Evolutionary conservation across 495 filamentous ascomycete species (phyloP), one percentile per base, ranked within the genome.

Genomic region (Xylaria telfairii): DNA sequence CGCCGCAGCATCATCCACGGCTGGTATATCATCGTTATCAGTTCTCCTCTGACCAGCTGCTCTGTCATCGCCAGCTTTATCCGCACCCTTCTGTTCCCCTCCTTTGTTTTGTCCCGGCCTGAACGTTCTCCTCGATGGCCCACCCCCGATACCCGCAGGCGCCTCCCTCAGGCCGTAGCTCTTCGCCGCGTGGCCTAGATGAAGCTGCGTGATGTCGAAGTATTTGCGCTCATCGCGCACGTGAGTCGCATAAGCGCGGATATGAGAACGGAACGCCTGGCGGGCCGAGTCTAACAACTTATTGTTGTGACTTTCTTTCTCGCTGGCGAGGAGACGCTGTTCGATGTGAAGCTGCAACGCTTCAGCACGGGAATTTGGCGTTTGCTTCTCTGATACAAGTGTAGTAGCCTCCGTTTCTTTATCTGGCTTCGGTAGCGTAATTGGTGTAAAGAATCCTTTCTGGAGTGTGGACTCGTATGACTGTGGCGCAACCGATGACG

Each of bases 191-290:
- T 99, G 96, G 1, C 96, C 96, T 7, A 97, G 82, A 80, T 99
- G 96, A 64, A 99, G 83, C 66, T 89, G 87, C 67, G 92, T 94
- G 75, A 97, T 93, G 78, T 97, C 90, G 81, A 98, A 99, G 74
- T 92, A 92, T 37, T 78, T 80, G 42, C 95, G 87, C 82, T 99
- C 96, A 65, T 89, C 87, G 12, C 90, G 87, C 10, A 96, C 90
- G 80, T 98, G 96, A 1, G 96, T 99, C 3, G 96, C 93, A 76
- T 99, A 99, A 0, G 96, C 96, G 19, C 96, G 86, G 61, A 98
- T 90, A 76, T 98, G 95, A 19, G 93, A 96, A 72, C 95, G 92
- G 83, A 91, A 99, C 0, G 91, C 96, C 57, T 91, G 89, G 10
- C 92, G 85, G 0, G 90, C 95, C 79, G 93, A 83, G 68, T 92